Evolutionary conservation across 2,329 filamentous ascomycete species (phyloP).

Genomic region (Ophiostoma populinum): DNA sequence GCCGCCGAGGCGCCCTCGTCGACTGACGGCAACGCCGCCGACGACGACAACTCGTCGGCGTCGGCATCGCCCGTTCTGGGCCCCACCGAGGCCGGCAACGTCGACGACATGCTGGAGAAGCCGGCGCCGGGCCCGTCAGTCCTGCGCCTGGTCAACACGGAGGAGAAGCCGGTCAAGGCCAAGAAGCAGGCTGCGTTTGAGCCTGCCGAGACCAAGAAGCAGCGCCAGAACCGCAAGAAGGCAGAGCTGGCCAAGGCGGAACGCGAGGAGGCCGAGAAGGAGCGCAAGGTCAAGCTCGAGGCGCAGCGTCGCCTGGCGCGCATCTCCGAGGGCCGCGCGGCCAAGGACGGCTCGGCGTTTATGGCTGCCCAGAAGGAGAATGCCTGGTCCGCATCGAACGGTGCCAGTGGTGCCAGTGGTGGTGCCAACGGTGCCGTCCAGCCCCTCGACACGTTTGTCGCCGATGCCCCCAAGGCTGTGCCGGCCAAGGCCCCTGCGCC

Average conservation of each 20-base stretch:
- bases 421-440: constrained; percentile 22
- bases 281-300: constrained; percentile 61
- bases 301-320: constrained; percentile 70
- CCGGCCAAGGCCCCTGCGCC: not conserved
- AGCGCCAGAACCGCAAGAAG: constrained; percentile 84
- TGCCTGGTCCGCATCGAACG: constrained; percentile 23
- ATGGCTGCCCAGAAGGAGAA: constrained; percentile 23
- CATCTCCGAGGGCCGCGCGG: constrained; percentile 63
- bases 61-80: constrained; percentile 44
- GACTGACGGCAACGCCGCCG: constrained; percentile 55
- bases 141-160: constrained; percentile 55
- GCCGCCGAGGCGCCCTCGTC: constrained; percentile 52
- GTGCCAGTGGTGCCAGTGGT: constrained; percentile 18
- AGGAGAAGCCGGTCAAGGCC: constrained; percentile 35
- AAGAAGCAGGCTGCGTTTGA: constrained; percentile 43
- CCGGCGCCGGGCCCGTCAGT: constrained; percentile 50
- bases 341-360: constrained; percentile 59
- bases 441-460: constrained; percentile 41
- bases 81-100: constrained; percentile 45
- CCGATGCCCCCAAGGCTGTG: constrained; percentile 21
- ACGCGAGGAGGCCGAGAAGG: constrained; percentile 61
- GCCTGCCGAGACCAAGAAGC: constrained; percentile 76
- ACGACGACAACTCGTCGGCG: constrained; percentile 62
- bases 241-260: constrained; percentile 60
- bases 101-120: constrained; percentile 85